Percentiles rank a stretch among this genome's conserved stretches.
Conservation (phyloP, 208 protist species). For the Trypanosoma theileri region DNA sequence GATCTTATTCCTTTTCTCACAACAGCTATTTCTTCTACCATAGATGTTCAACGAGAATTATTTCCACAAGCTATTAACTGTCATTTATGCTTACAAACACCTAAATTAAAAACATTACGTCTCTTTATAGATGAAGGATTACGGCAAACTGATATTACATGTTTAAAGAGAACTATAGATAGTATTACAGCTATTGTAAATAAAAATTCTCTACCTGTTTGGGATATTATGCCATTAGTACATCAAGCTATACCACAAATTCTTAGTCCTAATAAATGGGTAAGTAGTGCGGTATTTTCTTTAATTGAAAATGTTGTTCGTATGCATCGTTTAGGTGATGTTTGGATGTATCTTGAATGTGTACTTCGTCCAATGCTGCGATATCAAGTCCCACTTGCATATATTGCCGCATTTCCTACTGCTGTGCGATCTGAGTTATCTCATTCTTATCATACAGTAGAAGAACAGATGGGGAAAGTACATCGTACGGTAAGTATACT, state of each 20-base stretch:
- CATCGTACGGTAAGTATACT: not conserved
- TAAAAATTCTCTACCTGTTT: constrained; percentile 22
- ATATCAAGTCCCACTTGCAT: constrained; percentile 14
- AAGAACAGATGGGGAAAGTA: not conserved
- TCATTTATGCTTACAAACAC: constrained; percentile 41
- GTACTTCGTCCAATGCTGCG: constrained; percentile 33
- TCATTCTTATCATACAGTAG: not conserved
- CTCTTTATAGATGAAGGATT: constrained; percentile 78
- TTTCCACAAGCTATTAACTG: constrained; percentile 57
- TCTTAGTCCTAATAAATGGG: constrained; percentile 36
- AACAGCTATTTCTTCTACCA: constrained; percentile 41
- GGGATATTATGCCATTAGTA: constrained; percentile 56
- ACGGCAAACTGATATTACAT: constrained; percentile 34
- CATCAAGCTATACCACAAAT: constrained; percentile 56
- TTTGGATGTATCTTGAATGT: constrained; percentile 46
- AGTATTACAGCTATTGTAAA: constrained; percentile 43
- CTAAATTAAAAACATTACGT: constrained; percentile 48
- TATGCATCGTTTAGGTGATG: constrained; percentile 42
- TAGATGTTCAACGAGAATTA: constrained; percentile 54
- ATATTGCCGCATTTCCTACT: constrained; percentile 14
- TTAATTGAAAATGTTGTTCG: constrained; percentile 59
- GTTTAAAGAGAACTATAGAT: constrained; percentile 44
- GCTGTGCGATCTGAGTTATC: constrained; percentile 19
- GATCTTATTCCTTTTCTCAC: constrained; percentile 77
- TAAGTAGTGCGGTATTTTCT: constrained; percentile 46